phyloP scores from a whole-genome alignment of 1,284 basidiomycete genomes.

The Apiotrichum laibachii region DNA sequence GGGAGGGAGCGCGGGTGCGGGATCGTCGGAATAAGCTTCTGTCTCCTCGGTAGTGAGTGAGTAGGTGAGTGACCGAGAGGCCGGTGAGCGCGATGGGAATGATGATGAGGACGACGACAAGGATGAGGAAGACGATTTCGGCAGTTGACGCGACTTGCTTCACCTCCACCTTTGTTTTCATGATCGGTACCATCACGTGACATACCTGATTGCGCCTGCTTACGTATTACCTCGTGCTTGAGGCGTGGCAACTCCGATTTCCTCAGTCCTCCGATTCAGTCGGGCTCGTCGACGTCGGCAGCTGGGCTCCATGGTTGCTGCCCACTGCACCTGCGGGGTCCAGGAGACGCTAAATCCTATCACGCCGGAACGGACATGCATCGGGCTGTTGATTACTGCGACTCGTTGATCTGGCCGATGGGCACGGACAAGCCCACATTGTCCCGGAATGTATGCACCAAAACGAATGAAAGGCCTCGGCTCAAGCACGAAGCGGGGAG shows the following conservation, averaged over 20 bases:
- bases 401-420: not conserved
- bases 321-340: too few species aligned
- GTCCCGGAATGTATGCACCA: too few species aligned
- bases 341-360: not conserved
- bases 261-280: not conserved
- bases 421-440: not conserved
- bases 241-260: too few species aligned
- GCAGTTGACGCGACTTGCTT: slow-evolving; percentile 1
- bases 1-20: not conserved
- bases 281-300: not conserved
- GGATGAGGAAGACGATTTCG: not conserved
- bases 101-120: not conserved
- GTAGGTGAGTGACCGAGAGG: not conserved
- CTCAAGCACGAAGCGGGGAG: not conserved
- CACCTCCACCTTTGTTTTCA: not conserved
- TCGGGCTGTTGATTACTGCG: not conserved
- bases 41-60: not conserved
- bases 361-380: not conserved
- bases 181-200: not conserved
- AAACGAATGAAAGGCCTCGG: too few species aligned
- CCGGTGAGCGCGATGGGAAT: not conserved
- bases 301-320: not conserved
- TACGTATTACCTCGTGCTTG: too few species aligned
- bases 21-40: not conserved
- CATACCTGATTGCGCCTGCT: too few species aligned